These are phyloP conservation scores for Aurantiochytrium sp. DNA, from an alignment of 108 stramenopile species.

Conservation along the genomic window DNA sequence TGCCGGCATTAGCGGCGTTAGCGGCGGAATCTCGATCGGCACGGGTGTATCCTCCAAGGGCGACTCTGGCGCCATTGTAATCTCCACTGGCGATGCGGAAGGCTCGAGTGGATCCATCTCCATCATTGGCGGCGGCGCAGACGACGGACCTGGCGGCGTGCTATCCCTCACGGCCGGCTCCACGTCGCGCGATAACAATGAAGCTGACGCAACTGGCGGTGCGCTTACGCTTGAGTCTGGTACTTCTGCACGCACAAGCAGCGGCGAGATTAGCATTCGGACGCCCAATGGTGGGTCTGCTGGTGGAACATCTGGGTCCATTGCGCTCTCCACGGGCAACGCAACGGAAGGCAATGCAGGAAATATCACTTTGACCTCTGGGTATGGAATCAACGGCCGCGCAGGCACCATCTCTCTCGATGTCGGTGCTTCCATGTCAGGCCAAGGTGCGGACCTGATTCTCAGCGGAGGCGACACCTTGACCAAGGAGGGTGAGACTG, in stretches of 20 bases:
- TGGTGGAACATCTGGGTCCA: neutral
- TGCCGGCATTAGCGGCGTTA: slow-evolving; percentile 30
- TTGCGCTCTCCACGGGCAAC: neutral
- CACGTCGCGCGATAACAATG: neutral
- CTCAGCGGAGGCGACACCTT: neutral
- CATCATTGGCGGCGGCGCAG: slow-evolving; percentile 25
- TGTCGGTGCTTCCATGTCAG: neutral
- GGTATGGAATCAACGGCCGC: neutral
- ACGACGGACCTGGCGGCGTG: slow-evolving; percentile 30
- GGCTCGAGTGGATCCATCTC: neutral
- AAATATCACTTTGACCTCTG: neutral
- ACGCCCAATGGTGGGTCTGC: neutral
- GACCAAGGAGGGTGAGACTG: neutral
- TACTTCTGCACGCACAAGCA: neutral
- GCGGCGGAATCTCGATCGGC: slow-evolving; percentile 21
- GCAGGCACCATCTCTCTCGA: neutral
- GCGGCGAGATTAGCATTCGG: neutral
- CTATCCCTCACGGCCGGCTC: slow-evolving; percentile 20
- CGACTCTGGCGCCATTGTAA: neutral
- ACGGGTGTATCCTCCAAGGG: slow-evolving; percentile 24
- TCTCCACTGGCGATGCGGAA: neutral
- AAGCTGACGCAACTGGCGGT: neutral
- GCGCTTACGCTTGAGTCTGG: neutral
- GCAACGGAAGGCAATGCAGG: neutral
- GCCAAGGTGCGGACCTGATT: neutral